Conservation (phyloP, 2,329 filamentous ascomycete genomes). For the Podosphaera leucotricha region DNA sequence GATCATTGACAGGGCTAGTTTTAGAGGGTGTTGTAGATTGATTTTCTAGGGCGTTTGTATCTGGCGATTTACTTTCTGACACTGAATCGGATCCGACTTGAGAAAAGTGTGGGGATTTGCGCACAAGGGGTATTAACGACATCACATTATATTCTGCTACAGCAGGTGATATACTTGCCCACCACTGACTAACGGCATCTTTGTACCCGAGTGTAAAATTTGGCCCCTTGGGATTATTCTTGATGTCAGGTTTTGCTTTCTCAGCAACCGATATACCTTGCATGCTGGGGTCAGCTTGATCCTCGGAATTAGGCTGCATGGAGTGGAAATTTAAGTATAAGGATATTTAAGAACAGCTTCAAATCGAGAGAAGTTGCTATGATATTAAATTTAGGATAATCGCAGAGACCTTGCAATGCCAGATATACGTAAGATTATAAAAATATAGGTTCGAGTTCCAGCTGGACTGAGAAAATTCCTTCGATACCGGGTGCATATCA, state of each 20-base stretch:
- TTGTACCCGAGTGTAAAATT: conserved; percentile 81
- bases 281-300: conserved; percentile 13
- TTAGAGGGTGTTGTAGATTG: conserved; percentile 19
- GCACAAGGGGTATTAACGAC: conserved; percentile 60
- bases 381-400: background rate
- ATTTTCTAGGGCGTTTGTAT: conserved; percentile 15
- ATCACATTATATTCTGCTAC: conserved; percentile 76
- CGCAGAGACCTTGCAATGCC: too few relatives aligned
- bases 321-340: background rate
- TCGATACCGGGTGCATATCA: background rate
- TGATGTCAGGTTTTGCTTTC: conserved; percentile 18
- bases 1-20: conserved; percentile 36
- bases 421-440: background rate
- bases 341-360: background rate
- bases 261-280: conserved; percentile 25
- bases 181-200: conserved; percentile 85
- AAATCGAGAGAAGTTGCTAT: background rate
- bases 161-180: conserved; percentile 61
- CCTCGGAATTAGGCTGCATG: background rate
- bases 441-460: background rate
- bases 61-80: conserved; percentile 19
- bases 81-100: conserved; percentile 31
- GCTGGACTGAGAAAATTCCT: background rate
- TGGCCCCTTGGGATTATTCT: conserved; percentile 12
- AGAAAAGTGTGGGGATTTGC: conserved; percentile 33